Conservation (phyloP, 2,329 filamentous ascomycete genomes). For the Pyricularia sp. region DNA sequence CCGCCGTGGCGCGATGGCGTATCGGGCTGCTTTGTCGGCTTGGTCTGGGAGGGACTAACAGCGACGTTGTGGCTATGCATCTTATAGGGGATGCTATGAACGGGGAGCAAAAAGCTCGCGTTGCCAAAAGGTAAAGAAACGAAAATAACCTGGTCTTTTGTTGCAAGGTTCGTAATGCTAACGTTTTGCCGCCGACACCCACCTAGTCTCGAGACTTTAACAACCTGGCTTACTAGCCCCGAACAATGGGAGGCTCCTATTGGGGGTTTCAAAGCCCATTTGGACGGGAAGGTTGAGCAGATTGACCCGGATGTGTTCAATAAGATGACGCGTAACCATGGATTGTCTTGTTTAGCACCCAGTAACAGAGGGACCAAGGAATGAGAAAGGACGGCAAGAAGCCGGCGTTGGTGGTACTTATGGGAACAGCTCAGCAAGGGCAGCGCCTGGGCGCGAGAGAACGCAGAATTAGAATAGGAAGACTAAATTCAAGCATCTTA, state of each 20-base stretch:
- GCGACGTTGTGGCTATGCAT: conserved; percentile 7
- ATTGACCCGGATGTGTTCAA: neutral
- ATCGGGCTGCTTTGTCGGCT: conserved; percentile 5
- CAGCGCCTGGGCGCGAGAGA: no score
- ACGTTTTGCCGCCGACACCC: conserved; percentile 3
- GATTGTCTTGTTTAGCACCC: neutral
- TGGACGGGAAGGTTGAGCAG: neutral
- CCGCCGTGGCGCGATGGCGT: conserved; percentile 6
- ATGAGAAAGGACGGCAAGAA: neutral
- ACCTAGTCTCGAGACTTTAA: conserved; percentile 3
- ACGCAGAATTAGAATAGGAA: no score
- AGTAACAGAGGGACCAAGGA: neutral
- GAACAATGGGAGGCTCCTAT: conserved; percentile 5
- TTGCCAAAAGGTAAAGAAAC: conserved; percentile 4
- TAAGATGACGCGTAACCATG: neutral
- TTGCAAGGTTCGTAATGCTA: neutral
- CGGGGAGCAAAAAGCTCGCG: neutral
- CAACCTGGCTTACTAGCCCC: conserved; percentile 6
- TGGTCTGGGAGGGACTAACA: conserved; percentile 6
- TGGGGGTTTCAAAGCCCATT: neutral
- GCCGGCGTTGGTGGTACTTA: no score
- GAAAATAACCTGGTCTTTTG: neutral
- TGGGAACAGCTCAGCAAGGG: no score
- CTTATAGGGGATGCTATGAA: conserved; percentile 7
- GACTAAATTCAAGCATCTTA: no score